phyloP scores from a whole-genome alignment of 768 basidiomycete genomes.

The Neoboletus subvelutipes region DNA sequence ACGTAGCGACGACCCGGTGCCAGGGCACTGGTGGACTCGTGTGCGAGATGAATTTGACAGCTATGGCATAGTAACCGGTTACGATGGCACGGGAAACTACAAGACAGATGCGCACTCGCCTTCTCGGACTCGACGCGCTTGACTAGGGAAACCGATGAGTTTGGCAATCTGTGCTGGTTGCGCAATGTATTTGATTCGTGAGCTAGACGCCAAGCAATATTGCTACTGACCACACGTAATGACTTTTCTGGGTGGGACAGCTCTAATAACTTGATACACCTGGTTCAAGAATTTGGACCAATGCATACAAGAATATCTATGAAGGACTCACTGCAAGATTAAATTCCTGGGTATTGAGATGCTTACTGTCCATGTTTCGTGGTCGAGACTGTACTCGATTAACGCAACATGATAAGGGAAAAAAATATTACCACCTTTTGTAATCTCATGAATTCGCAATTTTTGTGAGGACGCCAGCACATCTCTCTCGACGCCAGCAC shows the following conservation, averaged over 20 bases:
- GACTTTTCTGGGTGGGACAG: slow-evolving; percentile 60
- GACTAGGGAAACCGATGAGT: slow-evolving; percentile 68
- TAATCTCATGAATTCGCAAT: too few species aligned
- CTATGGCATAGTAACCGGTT: slow-evolving; percentile 33
- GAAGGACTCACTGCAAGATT: slow-evolving; percentile 15
- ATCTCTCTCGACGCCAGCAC: too few species aligned
- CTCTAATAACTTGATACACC: slow-evolving; percentile 67
- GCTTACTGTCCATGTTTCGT: background rate
- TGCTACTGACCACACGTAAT: slow-evolving; percentile 56
- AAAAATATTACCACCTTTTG: too few species aligned
- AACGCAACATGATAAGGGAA: too few species aligned
- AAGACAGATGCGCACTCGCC: slow-evolving; percentile 39
- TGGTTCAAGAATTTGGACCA: slow-evolving; percentile 25
- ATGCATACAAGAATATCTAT: background rate
- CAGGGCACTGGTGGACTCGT: slow-evolving; percentile 68
- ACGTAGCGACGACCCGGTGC: slow-evolving; percentile 70
- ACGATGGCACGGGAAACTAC: background rate
- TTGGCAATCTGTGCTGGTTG: slow-evolving; percentile 61
- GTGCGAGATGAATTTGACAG: slow-evolving; percentile 68
- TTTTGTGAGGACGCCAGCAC: too few species aligned
- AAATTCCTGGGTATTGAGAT: slow-evolving; percentile 6
- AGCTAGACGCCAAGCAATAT: background rate
- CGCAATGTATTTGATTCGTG: background rate
- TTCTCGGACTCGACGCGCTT: slow-evolving; percentile 77
- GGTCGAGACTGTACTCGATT: background rate